Base-by-base conservation (phyloP, 768 basidiomycete species). In the Cubamyces lactineus region DNA sequence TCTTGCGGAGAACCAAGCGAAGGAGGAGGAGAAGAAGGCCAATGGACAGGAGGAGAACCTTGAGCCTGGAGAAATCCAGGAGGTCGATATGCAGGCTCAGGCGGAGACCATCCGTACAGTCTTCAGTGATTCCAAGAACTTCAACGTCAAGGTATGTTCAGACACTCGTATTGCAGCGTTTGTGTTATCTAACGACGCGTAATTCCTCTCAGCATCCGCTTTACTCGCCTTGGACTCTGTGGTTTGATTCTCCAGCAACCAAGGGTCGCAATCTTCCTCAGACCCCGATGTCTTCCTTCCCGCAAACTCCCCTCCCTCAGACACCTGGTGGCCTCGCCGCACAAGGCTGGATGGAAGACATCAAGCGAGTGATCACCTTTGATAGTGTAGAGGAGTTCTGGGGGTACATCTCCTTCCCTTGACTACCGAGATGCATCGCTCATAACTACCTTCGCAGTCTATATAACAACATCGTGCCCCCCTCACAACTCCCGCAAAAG, bases 351-450 rank as follows among this genome's bases (percentile, higher is more conserved):
- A 97, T 98, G 93, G 96, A 99, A 71, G 94, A 98, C 70, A 96
- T 99, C 71, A 94, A 96, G 71, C 90, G 92, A 59, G 96, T 99
- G 56, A 94, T 98, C 73, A 88, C 84, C 63, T 97, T 99, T 72
- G 92, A 96, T 71, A 92, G 90, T 61, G 97, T 99, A 19, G 97
- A 99, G 78, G 96, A 98, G 76, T 99, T 99, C 78, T 99, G 97
- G 97, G 96, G 96, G 91, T 92, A 69, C 69, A 88, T 80, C 4
- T 30, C 40, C 57, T 19, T 45, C n/a, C 59, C 39, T 52, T 39
- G 28, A 5, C 21, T 47, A 39, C 6, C 24, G 19, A 3, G 24
- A 15, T 53, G 16, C 52, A 34, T 30, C 51, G 64, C 61, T 74
- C 56, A 72, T 57, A 59, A 55, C 41, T 60, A 41, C 8, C 1